Evolutionary conservation across 805 yeast species (phyloP).

Genomic region (Kodamaea restingae): DNA sequence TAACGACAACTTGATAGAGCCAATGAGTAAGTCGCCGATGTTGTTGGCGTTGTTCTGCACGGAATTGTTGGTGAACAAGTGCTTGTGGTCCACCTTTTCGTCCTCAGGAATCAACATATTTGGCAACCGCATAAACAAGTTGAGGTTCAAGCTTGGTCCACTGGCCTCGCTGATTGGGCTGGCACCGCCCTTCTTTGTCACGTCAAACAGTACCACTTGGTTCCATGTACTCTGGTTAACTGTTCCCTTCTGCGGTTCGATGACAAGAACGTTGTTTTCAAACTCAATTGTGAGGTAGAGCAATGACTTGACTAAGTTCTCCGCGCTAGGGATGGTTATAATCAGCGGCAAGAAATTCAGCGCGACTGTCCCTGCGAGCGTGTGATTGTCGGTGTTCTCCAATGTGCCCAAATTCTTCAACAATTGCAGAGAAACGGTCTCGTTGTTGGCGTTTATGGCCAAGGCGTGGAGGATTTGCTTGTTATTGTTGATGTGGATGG

Average conservation of each 20-base stretch:
- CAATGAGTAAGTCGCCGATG: slow-evolving; percentile 69
- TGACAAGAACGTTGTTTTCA: slow-evolving; percentile 87
- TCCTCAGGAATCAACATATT: slow-evolving; percentile 49
- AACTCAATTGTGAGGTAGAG: slow-evolving; percentile 87
- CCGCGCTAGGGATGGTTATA: slow-evolving; percentile 50
- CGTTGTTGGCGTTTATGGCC: slow-evolving; percentile 48
- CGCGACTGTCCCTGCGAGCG: slow-evolving; percentile 30
- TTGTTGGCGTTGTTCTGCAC: slow-evolving; percentile 22
- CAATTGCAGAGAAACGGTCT: slow-evolving; percentile 18
- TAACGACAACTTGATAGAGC: slow-evolving; percentile 62
- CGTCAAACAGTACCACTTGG: slow-evolving; percentile 88
- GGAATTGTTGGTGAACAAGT: slow-evolving; percentile 27
- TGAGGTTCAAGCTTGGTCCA: slow-evolving; percentile 72
- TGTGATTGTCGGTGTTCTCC: slow-evolving; percentile 9
- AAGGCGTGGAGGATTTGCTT: slow-evolving; percentile 61
- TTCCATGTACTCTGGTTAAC: slow-evolving; percentile 78
- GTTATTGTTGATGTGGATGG: slow-evolving; percentile 64
- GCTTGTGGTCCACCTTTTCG: slow-evolving; percentile 25
- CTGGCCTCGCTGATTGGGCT: no score
- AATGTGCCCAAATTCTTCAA: slow-evolving; percentile 12
- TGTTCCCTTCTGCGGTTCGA: slow-evolving; percentile 84
- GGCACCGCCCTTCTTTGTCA: slow-evolving; percentile 37
- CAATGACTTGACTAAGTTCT: slow-evolving; percentile 56
- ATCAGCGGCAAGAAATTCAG: slow-evolving; percentile 48
- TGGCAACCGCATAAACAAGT: slow-evolving; percentile 77